Evolutionary conservation across 192 early-diverging fungal species (phyloP).

Genomic region (Coemansia sp.): DNA sequence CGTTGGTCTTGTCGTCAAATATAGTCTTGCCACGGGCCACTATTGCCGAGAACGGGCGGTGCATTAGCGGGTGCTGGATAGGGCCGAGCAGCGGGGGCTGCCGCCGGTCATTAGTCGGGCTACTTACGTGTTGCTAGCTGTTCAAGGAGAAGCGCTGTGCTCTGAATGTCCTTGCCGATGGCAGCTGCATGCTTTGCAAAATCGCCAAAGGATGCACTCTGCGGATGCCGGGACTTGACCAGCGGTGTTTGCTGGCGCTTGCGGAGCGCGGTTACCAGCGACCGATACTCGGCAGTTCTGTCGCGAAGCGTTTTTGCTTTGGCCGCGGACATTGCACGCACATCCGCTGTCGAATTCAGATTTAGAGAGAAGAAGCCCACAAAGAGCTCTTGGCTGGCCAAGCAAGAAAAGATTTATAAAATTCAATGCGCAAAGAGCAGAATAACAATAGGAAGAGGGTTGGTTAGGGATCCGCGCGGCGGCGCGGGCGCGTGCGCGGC

Average conservation of each 20-base stretch:
- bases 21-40: slow-evolving; percentile 94
- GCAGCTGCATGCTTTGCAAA: slow-evolving; percentile 77
- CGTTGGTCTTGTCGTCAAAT: slow-evolving; percentile 94
- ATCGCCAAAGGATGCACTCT: slow-evolving; percentile 55
- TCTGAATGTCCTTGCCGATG: slow-evolving; percentile 85
- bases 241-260: slow-evolving; percentile 32
- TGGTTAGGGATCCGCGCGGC: neutral
- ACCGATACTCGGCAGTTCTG: slow-evolving; percentile 86
- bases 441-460: neutral
- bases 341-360: neutral
- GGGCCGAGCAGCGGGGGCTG: too few species aligned
- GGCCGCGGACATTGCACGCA: slow-evolving; percentile 14
- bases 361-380: too few species aligned
- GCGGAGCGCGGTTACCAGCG: slow-evolving; percentile 71
- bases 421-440: neutral
- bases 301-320: slow-evolving; percentile 49
- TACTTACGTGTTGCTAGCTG: slow-evolving; percentile 71
- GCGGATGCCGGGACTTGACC: neutral
- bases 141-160: slow-evolving; percentile 76
- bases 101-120: too few species aligned
- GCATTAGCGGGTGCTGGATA: too few species aligned
- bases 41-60: neutral
- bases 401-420: too few species aligned
- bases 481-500: neutral
- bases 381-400: too few species aligned